Evolutionary conservation across 768 basidiomycete genomes (phyloP), one percentile per base, ranked within the genome.

Genomic region (Suillus clintonianus): DNA sequence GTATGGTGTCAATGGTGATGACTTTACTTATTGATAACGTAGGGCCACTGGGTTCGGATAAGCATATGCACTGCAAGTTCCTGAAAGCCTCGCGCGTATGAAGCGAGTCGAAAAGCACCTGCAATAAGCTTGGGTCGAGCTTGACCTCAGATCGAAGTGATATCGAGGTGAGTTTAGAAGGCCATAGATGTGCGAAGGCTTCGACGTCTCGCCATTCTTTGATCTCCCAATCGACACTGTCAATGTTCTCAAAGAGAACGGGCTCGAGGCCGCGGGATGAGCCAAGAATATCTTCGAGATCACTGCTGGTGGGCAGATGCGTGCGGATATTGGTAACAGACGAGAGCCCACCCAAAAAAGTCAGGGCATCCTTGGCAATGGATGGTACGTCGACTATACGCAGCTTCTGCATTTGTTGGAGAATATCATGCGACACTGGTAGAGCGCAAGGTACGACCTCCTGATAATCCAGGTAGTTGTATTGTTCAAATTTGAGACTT

Each of bases 1-100:
- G 74, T 37, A 81, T 66, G 47, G 74, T 76, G 41, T 74, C 70
- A 58, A 51, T 30, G 10, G 50, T 51, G 30, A 51, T 30, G 27
- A 17, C 15, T 19, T 4, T 27, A 4, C 24, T 17, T 14, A 0
- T 2, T 5, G 47, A 15, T 15, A 19, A 10, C 8, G 4, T 1
- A 8, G 0, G 9, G 8, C 4, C 0, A 2, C 0, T 2, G 24
- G 6, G 9, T 27, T 51, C 50, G 30, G 10, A 30, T 32, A 32
- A 51, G 10, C 3, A 3, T 51, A 51, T 51, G 5, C 9, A 19
- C 10, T 51, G 17, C 30, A 32, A 30, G 50, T 51, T 30, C 30
- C 1, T 51, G 50, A 51, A 51, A 30, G 27, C 27, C 48, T 30
- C 15, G 48, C 27, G 7, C 27, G 14, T 9, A 10, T 51, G 50